Conservation (phyloP, 352 stramenopile genomes). For the Achlya hypogyna region DNA sequence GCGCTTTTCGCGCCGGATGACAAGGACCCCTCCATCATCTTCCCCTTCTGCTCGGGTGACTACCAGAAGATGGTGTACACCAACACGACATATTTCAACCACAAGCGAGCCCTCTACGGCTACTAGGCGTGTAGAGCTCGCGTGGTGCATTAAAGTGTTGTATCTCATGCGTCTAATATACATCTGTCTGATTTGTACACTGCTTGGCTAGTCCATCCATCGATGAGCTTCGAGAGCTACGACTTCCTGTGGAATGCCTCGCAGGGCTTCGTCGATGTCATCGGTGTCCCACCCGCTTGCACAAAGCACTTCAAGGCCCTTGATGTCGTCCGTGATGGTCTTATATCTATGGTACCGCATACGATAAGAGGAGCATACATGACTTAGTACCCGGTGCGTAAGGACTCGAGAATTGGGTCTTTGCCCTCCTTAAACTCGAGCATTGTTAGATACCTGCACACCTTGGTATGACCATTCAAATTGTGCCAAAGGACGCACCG, state of each 20-base stretch:
- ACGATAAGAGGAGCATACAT: background rate
- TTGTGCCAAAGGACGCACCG: background rate
- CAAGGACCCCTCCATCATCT: background rate
- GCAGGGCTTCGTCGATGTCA: constrained; percentile 6
- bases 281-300: constrained; percentile 10
- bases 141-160: no score
- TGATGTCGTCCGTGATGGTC: background rate
- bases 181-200: background rate
- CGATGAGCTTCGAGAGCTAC: background rate
- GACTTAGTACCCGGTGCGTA: background rate
- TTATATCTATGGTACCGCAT: background rate
- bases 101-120: background rate
- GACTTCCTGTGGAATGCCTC: background rate
- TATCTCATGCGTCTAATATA: no score
- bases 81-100: constrained; percentile 13
- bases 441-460: constrained; percentile 6
- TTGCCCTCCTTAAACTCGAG: constrained; percentile 15
- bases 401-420: background rate
- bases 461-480: background rate
- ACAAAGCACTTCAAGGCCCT: constrained; percentile 3
- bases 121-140: no score
- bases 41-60: background rate
- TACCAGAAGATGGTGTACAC: constrained; percentile 14
- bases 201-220: background rate
- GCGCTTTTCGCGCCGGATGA: constrained; percentile 13